Evolutionary conservation across 164 flowering plant genomes (phyloP), one percentile per base, ranked within the genome.

Genomic region (Echeveria elegans): DNA sequence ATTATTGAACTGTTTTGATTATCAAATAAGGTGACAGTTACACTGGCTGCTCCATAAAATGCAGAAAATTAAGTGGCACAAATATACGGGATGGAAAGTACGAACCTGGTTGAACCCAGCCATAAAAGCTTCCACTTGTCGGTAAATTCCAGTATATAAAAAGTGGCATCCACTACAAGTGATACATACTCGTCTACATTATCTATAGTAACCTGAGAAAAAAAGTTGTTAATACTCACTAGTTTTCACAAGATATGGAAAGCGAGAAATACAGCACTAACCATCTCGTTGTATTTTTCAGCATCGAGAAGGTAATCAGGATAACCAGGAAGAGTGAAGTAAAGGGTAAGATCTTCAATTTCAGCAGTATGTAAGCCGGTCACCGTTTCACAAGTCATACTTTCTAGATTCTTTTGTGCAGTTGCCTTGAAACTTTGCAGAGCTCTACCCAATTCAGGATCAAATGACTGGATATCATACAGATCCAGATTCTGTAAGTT

Each of bases 291-390:
- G 63, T 78, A 80, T 60, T 64, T 43, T 9, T 68, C 81, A 41
- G 83, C 73, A 29, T 71, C 8, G 70, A 89, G 88, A 63, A 67
- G 50, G 72, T 83, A 88, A 71, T 89, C 90, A 60, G 94, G 84
- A 82, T 88, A 90, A 6, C 99, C 99, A 67, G 97, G 99, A 73
- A 95, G 86, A 40, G 90, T 77, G 77, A 92, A 95, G 74, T 92
- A 91, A 71, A 92, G 88, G 74, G 77, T 84, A 61, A 95, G 90
- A 72, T 92, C 97, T 81, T 89, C 97, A 72, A 95, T 84, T 66
- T 64, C 81, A 30, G 88, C 73, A 77, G 71, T 64, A 66, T 80
- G 74, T 65, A 83, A 85, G 72, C 77, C 41, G 28, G 72, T 64
- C 31, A 74, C 83, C 56, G 67, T 30, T 32, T 67, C 67, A n/a